Evolutionary conservation across 371 early-diverging fungal species (phyloP).

Genomic region (Rhizopus sp.): DNA sequence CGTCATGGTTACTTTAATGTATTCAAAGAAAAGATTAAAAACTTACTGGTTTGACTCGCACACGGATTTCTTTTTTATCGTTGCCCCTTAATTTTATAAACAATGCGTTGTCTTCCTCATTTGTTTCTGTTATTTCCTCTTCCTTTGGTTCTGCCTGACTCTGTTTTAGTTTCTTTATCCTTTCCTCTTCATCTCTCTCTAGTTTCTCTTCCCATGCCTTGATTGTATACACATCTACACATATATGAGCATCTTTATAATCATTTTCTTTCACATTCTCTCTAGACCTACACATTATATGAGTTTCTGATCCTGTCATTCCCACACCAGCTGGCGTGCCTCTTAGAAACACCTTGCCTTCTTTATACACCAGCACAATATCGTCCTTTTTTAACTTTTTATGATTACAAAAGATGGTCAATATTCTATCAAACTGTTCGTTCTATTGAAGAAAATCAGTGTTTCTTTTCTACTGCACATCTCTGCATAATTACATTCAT

Average conservation of each 20-base stretch:
- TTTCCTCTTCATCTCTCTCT: constrained; percentile 21
- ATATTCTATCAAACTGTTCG: constrained; percentile 31
- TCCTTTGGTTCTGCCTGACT: constrained; percentile 2
- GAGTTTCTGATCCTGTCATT: constrained; percentile 23
- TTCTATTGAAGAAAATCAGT: constrained; percentile 22
- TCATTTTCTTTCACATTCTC: neutral
- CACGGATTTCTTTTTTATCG: constrained; percentile 27
- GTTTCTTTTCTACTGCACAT: neutral
- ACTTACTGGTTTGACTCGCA: constrained; percentile 40
- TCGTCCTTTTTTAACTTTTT: constrained; percentile 31
- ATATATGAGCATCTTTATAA: neutral
- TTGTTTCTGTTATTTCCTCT: neutral
- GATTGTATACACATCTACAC: constrained; percentile 38
- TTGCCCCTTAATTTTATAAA: constrained; percentile 34
- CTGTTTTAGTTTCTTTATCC: constrained; percentile 14
- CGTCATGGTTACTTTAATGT: too few species aligned
- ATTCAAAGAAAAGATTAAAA: neutral
- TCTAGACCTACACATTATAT: constrained; percentile 24
- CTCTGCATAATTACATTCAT: constrained; percentile 34
- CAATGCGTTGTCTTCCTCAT: constrained; percentile 8
- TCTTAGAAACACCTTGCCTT: constrained; percentile 31
- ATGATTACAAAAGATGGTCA: constrained; percentile 28
- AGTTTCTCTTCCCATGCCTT: constrained; percentile 25
- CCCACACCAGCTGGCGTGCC: constrained; percentile 42
- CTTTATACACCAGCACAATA: constrained; percentile 35